A percentile compares a stretch with the other conserved stretches of the same genome.
Evolutionary conservation across 352 stramenopile genomes (phyloP).

Genomic region (Pythium brassicae): DNA sequence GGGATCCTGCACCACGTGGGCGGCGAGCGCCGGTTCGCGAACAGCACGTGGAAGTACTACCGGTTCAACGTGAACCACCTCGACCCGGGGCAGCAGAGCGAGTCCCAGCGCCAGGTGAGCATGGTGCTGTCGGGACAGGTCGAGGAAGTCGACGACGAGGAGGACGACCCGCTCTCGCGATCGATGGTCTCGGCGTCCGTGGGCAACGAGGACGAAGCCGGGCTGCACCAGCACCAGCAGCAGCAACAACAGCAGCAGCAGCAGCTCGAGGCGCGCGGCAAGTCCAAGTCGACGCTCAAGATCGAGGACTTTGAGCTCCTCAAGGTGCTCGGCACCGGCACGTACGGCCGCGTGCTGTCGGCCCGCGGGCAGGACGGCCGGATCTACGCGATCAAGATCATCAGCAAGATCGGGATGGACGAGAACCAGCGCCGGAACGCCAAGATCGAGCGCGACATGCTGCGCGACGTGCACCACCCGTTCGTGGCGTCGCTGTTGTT

Average conservation of each 20-base stretch:
- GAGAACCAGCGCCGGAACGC: constrained; percentile 74
- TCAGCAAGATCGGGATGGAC: constrained; percentile 87
- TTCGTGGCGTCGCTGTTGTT: constrained; percentile 97
- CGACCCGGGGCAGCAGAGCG: constrained; percentile 40
- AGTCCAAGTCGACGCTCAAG: constrained; percentile 73
- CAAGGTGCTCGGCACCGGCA: constrained; percentile 79
- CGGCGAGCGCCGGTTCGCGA: constrained; percentile 65
- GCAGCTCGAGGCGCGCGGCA: constrained; percentile 32
- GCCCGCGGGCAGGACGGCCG: constrained; percentile 58
- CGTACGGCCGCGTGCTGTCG: constrained; percentile 81
- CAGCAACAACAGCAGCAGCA: constrained; percentile 12
- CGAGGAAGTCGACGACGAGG: constrained; percentile 71
- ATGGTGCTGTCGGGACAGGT: constrained; percentile 71
- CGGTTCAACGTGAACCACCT: constrained; percentile 81
- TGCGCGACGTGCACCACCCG: constrained; percentile 93
- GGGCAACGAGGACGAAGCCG: constrained; percentile 55
- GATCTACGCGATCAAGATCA: constrained; percentile 88
- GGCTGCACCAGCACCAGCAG: constrained; percentile 21
- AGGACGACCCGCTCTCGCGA: constrained; percentile 51
- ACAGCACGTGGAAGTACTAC: constrained; percentile 87
- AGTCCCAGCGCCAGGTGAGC: constrained; percentile 46
- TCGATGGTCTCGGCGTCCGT: constrained; percentile 60
- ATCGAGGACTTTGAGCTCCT: constrained; percentile 88
- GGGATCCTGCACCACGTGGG: constrained; percentile 72
- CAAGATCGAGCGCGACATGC: constrained; percentile 93